Percentiles rank a stretch among this genome's conserved stretches.
These are phyloP conservation scores for Kitagawia praeruptora DNA, from an alignment of 129 eudicot genomes.

Conservation along the genomic window DNA sequence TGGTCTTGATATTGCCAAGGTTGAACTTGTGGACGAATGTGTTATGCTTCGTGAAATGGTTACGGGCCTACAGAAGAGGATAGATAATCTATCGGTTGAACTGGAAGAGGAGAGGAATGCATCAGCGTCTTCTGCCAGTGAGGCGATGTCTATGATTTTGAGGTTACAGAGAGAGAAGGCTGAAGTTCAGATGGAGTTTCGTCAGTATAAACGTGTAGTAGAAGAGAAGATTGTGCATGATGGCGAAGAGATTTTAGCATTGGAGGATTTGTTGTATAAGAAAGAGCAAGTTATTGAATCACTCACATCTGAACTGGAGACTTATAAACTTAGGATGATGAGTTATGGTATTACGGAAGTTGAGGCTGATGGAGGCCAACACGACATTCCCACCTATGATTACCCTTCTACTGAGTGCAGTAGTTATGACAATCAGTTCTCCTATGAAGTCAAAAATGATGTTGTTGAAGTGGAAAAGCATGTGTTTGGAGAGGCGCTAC, in stretches of 20 bases:
- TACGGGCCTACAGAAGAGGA: conserved; percentile 46
- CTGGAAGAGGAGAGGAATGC: conserved; percentile 90
- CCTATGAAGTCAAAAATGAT: conserved; percentile 36
- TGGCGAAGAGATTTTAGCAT: conserved; percentile 43
- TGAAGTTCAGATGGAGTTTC: conserved; percentile 80
- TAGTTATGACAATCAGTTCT: conserved; percentile 38
- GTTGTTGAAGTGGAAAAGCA: conserved; percentile 62
- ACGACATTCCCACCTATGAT: conserved; percentile 34
- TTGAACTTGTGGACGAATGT: conserved; percentile 73
- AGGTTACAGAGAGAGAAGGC: conserved; percentile 91
- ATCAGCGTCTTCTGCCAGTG: conserved; percentile 74
- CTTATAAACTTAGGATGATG: conserved; percentile 71
- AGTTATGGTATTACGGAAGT: conserved; percentile 70
- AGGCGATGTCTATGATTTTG: conserved; percentile 94
- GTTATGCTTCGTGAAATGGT: conserved; percentile 64
- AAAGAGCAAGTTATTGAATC: conserved; percentile 67
- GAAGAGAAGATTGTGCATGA: conserved; percentile 94
- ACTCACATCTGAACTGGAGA: conserved; percentile 64
- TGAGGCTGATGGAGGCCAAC: conserved; percentile 60
- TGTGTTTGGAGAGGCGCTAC: conserved; percentile 60
- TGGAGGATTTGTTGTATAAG: conserved; percentile 74
- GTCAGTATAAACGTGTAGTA: conserved; percentile 64
- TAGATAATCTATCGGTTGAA: conserved; percentile 52
- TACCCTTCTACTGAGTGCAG: conserved; percentile 74
- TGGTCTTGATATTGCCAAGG: conserved; percentile 54